Percentiles rank a stretch among this genome's conserved stretches.
These are phyloP conservation scores for Fraxinus nigra DNA, from an alignment of 305 asterid species.

Conservation along the genomic window DNA sequence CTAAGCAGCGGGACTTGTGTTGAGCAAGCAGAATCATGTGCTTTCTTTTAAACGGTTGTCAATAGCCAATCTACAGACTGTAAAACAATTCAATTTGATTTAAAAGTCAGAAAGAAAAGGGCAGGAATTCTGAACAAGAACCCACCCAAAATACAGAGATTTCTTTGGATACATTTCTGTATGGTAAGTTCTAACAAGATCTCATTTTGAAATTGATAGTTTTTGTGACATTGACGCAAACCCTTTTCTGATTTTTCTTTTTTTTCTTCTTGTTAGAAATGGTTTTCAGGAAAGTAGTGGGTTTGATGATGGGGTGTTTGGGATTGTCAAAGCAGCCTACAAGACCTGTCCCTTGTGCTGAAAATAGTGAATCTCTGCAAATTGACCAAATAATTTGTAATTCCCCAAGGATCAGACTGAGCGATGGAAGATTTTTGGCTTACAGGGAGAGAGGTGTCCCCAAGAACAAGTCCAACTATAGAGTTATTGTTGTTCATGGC, in stretches of 20 bases:
- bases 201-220: conserved; percentile 13
- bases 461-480: conserved; percentile 55
- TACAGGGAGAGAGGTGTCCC: conserved; percentile 85
- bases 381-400: conserved; percentile 19
- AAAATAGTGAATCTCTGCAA: conserved; percentile 35
- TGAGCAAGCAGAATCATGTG: neutral
- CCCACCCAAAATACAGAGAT: neutral
- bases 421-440: conserved; percentile 85
- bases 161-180: neutral
- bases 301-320: conserved; percentile 72
- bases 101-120: neutral
- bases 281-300: conserved; percentile 65
- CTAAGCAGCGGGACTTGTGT: neutral
- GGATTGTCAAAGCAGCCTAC: conserved; percentile 62
- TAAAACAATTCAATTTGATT: neutral
- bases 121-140: neutral
- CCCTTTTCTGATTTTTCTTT: neutral
- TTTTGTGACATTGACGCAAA: neutral
- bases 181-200: neutral
- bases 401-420: conserved; percentile 53
- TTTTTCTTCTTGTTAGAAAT: conserved; percentile 34
- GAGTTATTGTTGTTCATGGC: conserved; percentile 76
- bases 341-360: conserved; percentile 38
- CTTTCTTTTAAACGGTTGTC: neutral
- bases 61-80: neutral